Conservation (phyloP, 371 early-diverging fungal genomes). For the Mucor velutinosus region DNA sequence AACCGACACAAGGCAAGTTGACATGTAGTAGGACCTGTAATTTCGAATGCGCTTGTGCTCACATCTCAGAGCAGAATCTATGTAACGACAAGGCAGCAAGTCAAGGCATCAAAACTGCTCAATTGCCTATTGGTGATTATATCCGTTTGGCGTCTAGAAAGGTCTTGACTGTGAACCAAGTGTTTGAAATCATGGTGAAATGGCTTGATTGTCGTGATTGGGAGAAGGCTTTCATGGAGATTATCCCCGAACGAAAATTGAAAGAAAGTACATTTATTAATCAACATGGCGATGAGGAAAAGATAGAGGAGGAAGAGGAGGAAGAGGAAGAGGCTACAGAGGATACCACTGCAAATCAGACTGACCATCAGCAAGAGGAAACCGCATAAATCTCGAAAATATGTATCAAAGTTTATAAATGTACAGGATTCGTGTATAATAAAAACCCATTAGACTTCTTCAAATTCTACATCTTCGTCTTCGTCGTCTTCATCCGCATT, state of each 20-base stretch:
- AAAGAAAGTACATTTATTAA: slow-evolving; percentile 49
- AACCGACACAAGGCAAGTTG: slow-evolving; percentile 77
- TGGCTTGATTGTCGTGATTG: slow-evolving; percentile 76
- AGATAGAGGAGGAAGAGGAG: slow-evolving; percentile 18
- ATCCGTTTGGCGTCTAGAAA: slow-evolving; percentile 78
- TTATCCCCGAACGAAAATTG: slow-evolving; percentile 87
- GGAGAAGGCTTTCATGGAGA: slow-evolving; percentile 80
- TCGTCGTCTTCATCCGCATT: slow-evolving; percentile 15
- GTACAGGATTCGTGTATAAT: not conserved
- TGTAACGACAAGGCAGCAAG: slow-evolving; percentile 79
- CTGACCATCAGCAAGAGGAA: not conserved
- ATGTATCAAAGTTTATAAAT: not conserved
- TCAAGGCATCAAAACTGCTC: slow-evolving; percentile 77
- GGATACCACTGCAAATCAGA: not conserved
- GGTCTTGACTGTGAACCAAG: slow-evolving; percentile 93
- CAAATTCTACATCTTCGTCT: slow-evolving; percentile 35
- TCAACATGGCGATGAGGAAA: slow-evolving; percentile 23
- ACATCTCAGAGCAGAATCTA: slow-evolving; percentile 45
- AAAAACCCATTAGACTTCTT: slow-evolving; percentile 24
- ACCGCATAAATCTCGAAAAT: not conserved
- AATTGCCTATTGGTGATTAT: slow-evolving; percentile 86
- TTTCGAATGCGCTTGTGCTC: not conserved
- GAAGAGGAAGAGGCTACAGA: not conserved
- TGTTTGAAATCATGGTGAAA: slow-evolving; percentile 80
- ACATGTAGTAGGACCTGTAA: not conserved